Base-by-base conservation (phyloP, 2,329 filamentous ascomycete species). In the Venturia asperata region DNA sequence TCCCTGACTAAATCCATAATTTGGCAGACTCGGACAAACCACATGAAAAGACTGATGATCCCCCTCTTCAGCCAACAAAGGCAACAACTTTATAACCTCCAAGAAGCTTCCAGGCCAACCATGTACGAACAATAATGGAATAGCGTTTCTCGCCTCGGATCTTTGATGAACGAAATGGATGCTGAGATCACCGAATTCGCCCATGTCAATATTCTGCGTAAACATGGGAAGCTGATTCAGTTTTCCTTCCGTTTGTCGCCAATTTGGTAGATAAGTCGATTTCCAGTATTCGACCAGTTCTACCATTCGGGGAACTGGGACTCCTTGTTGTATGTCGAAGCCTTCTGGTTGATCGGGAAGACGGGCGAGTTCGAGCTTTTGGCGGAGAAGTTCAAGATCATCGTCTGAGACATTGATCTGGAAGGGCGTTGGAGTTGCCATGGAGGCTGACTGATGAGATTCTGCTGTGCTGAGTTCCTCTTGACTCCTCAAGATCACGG, bases 31-130 rank as follows among this genome's bases (percentile, higher is more conserved):
- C 1, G 81, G 81, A 0, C 78, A 82, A 0, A 85, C 77, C 39
- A 85, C 72, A 68, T 83, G 75, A 70, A 85, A 85, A 1, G 78
- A 75, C 3, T 72, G 70, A 19, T 37, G 27, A 7, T 75, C 74
- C 4, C 70, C 71, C 3, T 72, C 71, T 21, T 47, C 43, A 43
- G 37, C 43, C 7, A 75, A 73, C 11, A 85, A 72, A 1, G 79
- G 68, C 0, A 91, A 76, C 56, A 90, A 76, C 70, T 88, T 89
- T 21, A 77, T 75, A 1, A 85, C 85, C 74, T 91, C 87, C 60
- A 88, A 72, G 71, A 89, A 90, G 68, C 83, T 87, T 0, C 88
- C 88, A 0, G 88, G 88, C 83, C 81, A 89, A 19, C 87, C 86
- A 71, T 90, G 87, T n/a, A 80, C 78, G 71, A 90, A 89, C 1